Evolutionary conservation across 495 filamentous ascomycete genomes (phyloP), one percentile per base, ranked within the genome.

Genomic region (Astrothelium subdiscretum): DNA sequence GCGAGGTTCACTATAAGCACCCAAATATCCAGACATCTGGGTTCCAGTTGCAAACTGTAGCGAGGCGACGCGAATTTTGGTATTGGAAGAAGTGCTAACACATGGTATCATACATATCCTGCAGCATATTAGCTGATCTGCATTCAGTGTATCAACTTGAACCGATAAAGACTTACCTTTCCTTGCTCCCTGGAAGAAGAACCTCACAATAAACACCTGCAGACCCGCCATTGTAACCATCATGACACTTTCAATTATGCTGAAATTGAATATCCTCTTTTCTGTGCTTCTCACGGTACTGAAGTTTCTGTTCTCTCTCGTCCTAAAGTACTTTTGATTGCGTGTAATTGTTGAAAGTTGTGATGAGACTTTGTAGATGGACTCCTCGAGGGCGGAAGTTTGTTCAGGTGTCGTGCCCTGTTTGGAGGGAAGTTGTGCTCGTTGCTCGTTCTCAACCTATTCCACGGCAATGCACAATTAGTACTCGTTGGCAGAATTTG

Each of bases 271-370:
- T 67, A 99, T 97, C 51, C 95, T 81, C 66, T 80, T 82, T 79
- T 99, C 95, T 31, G 95, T 99, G 75, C 91, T 96, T 72, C 91
- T 81, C 60, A 99, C 95, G 4, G 95, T 99, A 75, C 90, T 95
- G 77, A 97, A 96, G 74, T 99, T 99, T 54, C 95, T 84, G 80
- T 99, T 97, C 79, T 99, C 95, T 65, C 95, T 85, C 1, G 95
- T 99, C 32, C 95, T 89, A 86, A 99, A 99, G 77, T 97, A 97
- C 72, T 97, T 97, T 73, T 99, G 95, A 78, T 96, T 96, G 57
- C 95, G 86, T 20, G 89, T 90, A 71, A 99, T 92, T 60, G 92
- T 97, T n/a, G 91, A 95, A 40, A 99, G 77, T 70, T 95, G 90
- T 59, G 88, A 85, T 5, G 92, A 97, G 59, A 99, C 79, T 77